phyloP scores from a whole-genome alignment of 345 rosid genomes.

The Brassica rapa region DNA sequence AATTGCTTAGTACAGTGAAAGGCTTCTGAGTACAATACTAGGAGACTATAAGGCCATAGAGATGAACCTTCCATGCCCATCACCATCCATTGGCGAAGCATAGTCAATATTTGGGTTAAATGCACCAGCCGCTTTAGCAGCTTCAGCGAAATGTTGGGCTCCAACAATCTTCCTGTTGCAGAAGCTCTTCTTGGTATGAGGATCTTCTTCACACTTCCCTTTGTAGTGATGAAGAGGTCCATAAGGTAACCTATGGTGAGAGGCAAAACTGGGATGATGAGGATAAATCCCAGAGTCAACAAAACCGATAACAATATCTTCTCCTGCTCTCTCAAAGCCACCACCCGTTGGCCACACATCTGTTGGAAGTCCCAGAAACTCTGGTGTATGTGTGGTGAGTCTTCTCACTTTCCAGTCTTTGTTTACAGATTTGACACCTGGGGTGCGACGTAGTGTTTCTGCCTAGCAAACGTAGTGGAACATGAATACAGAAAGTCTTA shows the following conservation, averaged over 20 bases:
- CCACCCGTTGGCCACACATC: constrained; percentile 99
- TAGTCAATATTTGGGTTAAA: constrained; percentile 86
- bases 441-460: constrained; percentile 73
- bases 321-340: constrained; percentile 95
- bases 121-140: constrained; percentile 92
- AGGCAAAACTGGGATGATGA: constrained; percentile 88
- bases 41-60: background rate
- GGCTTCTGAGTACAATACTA: background rate
- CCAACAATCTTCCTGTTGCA: constrained; percentile 97
- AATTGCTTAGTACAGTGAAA: constrained; percentile 21
- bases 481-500: constrained; percentile 4
- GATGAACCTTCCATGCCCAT: constrained; percentile 96
- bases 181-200: constrained; percentile 69
- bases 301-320: constrained; percentile 91
- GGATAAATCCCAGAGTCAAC: constrained; percentile 97
- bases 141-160: constrained; percentile 97
- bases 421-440: constrained; percentile 83
- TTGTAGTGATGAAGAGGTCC: constrained; percentile 80
- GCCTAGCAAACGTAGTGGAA: constrained; percentile 70
- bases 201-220: constrained; percentile 94
- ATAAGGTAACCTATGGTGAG: constrained; percentile 67
- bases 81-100: constrained; percentile 98
- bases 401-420: constrained; percentile 97
- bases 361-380: constrained; percentile 96
- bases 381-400: constrained; percentile 98